These are phyloP conservation scores for Fusarium verrucosum DNA, from an alignment of 2,329 filamentous ascomycete genomes.

Conservation along the genomic window DNA sequence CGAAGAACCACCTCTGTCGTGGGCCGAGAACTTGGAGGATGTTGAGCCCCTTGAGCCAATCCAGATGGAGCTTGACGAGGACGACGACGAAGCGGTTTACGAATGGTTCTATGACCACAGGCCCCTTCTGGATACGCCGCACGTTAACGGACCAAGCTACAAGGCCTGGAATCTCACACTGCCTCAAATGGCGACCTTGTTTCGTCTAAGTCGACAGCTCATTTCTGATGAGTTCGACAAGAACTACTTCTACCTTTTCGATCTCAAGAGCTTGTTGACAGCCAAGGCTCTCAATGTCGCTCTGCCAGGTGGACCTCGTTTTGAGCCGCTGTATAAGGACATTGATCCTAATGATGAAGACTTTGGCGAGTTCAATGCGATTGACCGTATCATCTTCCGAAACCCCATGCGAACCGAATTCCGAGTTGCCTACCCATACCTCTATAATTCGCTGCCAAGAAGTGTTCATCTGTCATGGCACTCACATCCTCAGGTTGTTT, in stretches of 20 bases:
- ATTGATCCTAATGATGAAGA: conserved; percentile 99
- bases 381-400: conserved; percentile 98
- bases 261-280: conserved; percentile 92
- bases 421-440: conserved; percentile 89
- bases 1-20: conserved; percentile 95
- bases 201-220: conserved; percentile 89
- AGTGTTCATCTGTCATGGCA: conserved; percentile 96
- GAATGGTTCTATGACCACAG: conserved; percentile 99
- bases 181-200: conserved; percentile 95
- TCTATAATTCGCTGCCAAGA: conserved; percentile 95
- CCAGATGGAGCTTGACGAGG: conserved; percentile 96
- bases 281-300: conserved; percentile 97
- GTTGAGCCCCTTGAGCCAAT: conserved; percentile 97
- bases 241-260: conserved; percentile 98
- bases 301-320: conserved; percentile 94
- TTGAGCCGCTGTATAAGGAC: conserved; percentile 97
- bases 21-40: conserved; percentile 99
- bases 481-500: conserved; percentile 91
- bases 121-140: conserved; percentile 86
- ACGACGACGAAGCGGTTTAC: conserved; percentile 87
- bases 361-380: conserved; percentile 99
- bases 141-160: conserved; percentile 97
- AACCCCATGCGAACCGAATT: conserved; percentile 95
- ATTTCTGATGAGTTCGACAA: conserved; percentile 92
- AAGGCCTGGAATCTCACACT: conserved; percentile 93